Evolutionary conservation across 495 filamentous ascomycete species (phyloP), one percentile per base, ranked within the genome.

Genomic region (Daldinia childiae): DNA sequence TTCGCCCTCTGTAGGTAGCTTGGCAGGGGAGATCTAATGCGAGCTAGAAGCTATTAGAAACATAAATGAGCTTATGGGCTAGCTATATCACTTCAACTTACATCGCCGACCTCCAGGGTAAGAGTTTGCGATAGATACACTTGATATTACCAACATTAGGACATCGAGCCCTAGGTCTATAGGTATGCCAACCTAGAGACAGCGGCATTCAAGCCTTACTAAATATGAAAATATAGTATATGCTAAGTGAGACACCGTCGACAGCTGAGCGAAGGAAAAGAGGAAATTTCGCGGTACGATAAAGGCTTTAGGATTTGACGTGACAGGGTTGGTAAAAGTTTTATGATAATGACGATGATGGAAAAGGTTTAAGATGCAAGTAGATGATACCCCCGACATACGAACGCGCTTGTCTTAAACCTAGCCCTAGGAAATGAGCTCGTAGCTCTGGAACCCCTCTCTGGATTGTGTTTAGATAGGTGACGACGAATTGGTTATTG

Each of bases 1-100:
- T 88, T 65, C 78, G 74, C 43, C 64, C 79, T 30, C 58, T 85
- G 9, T 79, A 77, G 58, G 36, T 15, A 41, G 30, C 32, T 19
- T 30, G 38, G 17, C 4, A 29, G 3, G 14, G 4, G 3, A 5
- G 4, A 4, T 24, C 12, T 43, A n/a, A 45, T 19, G 17, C 17
- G 7, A 19, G 30, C 12, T 12, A 7, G 50, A 36, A 36, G 12
- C 32, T 34, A 3, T 12, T 52, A 26, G 48, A 26, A 21, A 24
- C 17, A 26, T 34, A 34, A 34, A 34, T 3, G 9, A 17, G 26
- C 26, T 15, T n/a, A 5, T 17, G 0, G 2, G 51, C 6, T 24
- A 30, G 24, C 14, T 54, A 24, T 30, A n/a, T 19, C 11, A 3
- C n/a, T 14, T 30, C 15, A 12, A 19, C 11, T 29, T 24, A 24